phyloP scores from a whole-genome alignment of 2,329 filamentous ascomycete species.

The Monosporascus sp. region DNA sequence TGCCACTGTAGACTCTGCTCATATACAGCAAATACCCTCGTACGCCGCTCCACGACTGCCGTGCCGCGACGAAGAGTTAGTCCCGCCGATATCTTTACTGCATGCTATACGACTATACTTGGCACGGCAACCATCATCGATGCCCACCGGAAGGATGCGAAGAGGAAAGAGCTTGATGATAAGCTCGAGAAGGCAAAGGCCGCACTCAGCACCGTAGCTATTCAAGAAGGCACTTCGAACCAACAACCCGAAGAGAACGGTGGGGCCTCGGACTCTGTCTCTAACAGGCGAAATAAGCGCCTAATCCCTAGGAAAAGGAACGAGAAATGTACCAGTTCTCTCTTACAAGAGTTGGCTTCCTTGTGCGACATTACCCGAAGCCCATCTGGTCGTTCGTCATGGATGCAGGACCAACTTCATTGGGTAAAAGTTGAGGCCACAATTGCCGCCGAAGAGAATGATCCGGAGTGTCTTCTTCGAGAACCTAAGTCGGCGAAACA shows the following conservation, averaged over 20 bases:
- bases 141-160: constrained; percentile 50
- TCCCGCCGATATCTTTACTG: constrained; percentile 54
- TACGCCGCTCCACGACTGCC: constrained; percentile 45
- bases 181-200: constrained; percentile 51
- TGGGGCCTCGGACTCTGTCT: background rate
- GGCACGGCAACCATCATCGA: constrained; percentile 61
- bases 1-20: constrained; percentile 61
- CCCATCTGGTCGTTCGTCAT: constrained; percentile 10
- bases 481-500: constrained; percentile 14
- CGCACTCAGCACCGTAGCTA: constrained; percentile 36
- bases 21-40: constrained; percentile 41
- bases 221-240: constrained; percentile 20
- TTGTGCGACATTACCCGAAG: constrained; percentile 12
- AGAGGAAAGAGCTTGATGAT: constrained; percentile 55
- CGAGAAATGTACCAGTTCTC: background rate
- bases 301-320: background rate
- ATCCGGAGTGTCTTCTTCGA: constrained; percentile 8
- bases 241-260: background rate
- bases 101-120: constrained; percentile 63
- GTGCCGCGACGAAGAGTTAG: constrained; percentile 44
- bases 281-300: background rate
- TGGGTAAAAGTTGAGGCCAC: constrained; percentile 23
- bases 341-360: constrained; percentile 18
- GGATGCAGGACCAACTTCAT: constrained; percentile 17
- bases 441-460: constrained; percentile 18